Percentiles rank a stretch among this genome's conserved stretches.
Evolutionary conservation across 164 flowering plant species (phyloP).

Genomic region (Stephania yunnanensis): DNA sequence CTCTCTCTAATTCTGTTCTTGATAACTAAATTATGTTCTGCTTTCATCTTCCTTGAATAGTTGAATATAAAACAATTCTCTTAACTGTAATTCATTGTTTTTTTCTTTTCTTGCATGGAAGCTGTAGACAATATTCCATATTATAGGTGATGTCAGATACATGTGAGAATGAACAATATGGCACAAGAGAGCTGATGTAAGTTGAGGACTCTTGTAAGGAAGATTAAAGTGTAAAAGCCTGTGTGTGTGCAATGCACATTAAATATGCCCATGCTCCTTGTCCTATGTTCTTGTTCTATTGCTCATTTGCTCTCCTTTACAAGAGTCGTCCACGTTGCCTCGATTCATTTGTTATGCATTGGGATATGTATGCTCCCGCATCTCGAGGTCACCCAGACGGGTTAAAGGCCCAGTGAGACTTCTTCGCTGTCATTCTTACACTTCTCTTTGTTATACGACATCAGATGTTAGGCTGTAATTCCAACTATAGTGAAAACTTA

Average conservation of each 20-base stretch:
- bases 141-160: constrained; percentile 1
- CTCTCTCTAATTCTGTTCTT: constrained; percentile 8
- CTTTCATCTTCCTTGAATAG: not conserved
- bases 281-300: not conserved
- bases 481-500: too few species aligned
- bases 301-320: not conserved
- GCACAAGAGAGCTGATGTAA: not conserved
- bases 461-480: too few species aligned
- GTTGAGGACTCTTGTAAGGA: not conserved
- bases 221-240: not conserved
- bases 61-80: not conserved
- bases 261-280: not conserved
- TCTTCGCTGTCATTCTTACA: too few species aligned
- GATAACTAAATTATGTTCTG: constrained; percentile 23
- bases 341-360: too few species aligned
- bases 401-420: too few species aligned
- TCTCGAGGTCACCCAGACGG: too few species aligned
- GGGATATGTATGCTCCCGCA: too few species aligned
- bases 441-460: too few species aligned
- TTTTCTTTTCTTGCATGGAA: not conserved
- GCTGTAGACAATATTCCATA: not conserved
- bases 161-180: not conserved
- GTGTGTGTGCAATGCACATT: not conserved
- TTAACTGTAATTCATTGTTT: not conserved
- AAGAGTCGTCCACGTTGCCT: too few species aligned